Base-by-base conservation (phyloP, 768 basidiomycete species). In the Chalciporus pseudorubinellus region DNA sequence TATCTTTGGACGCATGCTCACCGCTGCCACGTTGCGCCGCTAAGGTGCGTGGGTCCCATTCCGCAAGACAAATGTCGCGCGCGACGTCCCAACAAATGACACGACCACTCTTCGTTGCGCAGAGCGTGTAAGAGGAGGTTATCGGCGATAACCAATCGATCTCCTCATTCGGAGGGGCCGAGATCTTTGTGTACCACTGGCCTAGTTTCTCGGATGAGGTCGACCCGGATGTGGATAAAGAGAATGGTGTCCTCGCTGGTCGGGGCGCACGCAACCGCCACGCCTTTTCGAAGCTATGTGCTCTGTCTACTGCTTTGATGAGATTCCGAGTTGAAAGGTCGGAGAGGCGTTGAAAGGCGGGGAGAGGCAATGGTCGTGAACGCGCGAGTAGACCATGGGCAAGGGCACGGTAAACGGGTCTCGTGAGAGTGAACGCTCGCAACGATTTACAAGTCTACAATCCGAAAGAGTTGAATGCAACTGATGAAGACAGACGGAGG, bases 61-160 rank as follows among this genome's bases (percentile, higher is more conserved):
- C 82, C 0, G 83, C 84, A 3, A 87, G 72, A 53, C 80, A 81
- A 14, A 65, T 61, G 44, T 87, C 82, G 3, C 75, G 73, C 46
- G 80, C 79, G 13, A 88, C 80, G 51, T 89, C 85, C 87, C 87
- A 88, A 57, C 86, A 88, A 14, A 88, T 81, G 18, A 89, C 84
- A 59, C 83, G 84, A 5, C 87, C 86, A 44, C 79, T 82, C 70
- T 87, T 87, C 0, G 87, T 88, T 1, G 85, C 83, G 58, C 85
- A 89, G n/a, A 89, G 78, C 4, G 81, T 86, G 59, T 88, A 88
- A 33, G 79, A 83, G 6, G 84, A 84, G 2, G 86, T 87, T 58
- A 89, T 87, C 16, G 87, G 85, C 3, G 85, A 85, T 6, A 89
- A 69, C 86, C 85, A 89, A 55, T 88, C 86, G 13, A 89, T 81